phyloP scores from a whole-genome alignment of 2,329 filamentous ascomycete species.

The Pseudogymnoascus sp. region DNA sequence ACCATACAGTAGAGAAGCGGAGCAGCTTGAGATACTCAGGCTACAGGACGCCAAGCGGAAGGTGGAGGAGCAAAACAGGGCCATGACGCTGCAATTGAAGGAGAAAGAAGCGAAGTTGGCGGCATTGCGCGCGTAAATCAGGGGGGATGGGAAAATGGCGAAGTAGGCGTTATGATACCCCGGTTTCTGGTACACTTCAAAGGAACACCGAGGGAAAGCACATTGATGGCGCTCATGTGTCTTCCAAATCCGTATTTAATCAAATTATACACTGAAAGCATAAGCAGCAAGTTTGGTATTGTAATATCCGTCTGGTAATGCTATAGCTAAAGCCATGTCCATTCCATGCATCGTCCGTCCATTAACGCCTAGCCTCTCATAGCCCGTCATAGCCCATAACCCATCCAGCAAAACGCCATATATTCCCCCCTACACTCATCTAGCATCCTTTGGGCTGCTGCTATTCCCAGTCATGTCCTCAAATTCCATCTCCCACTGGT shows the following conservation, averaged over 20 bases:
- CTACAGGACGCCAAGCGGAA: conserved; percentile 56
- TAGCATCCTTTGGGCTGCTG: conserved; percentile 42
- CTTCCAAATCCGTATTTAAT: neutral
- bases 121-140: neutral
- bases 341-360: neutral
- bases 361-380: neutral
- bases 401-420: conserved; percentile 1
- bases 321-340: neutral
- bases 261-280: neutral
- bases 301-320: neutral
- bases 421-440: conserved; percentile 29
- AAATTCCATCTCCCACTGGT: conserved; percentile 60
- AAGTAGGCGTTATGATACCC: conserved; percentile 9
- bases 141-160: neutral
- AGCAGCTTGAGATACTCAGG: conserved; percentile 54
- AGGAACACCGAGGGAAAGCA: neutral
- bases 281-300: conserved; percentile 3
- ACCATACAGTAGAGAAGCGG: conserved; percentile 67
- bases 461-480: conserved; percentile 54
- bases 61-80: conserved; percentile 40
- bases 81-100: conserved; percentile 49
- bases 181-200: conserved; percentile 1
- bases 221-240: neutral
- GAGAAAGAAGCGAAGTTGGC: conserved; percentile 59
- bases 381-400: neutral